Base-by-base conservation (phyloP, 352 stramenopile genomes). In the Pythium brachiatum region DNA sequence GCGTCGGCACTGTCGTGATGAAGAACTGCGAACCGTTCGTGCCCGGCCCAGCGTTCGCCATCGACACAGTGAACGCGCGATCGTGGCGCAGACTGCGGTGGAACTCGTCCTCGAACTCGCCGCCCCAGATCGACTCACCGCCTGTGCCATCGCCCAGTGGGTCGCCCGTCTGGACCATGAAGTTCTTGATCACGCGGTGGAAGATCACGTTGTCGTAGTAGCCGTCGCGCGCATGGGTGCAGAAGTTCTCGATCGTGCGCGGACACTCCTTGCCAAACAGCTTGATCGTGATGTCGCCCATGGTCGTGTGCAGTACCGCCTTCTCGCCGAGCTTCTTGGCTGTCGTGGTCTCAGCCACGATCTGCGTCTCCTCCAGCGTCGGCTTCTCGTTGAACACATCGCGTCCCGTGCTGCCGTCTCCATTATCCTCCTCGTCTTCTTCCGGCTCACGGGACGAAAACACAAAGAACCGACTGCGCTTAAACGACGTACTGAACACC, bases 141-240 rank as follows among this genome's bases (percentile, higher is more conserved):
- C 97, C 97, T 1, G 97, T 99, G 41, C 97, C 97, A 74, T 99
- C 96, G 29, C 97, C 97, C 16, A 98, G 70, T 13, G 97, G 96
- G 68, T 99, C 97, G 2, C 91, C 91, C 1, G 81, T 92, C 82
- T 99, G 97, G 39, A 99, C 78, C 97, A 99, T 99, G 68, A 99
- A 99, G 52, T 96, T 97, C 73, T 98, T 98, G 74, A 99, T 99
- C 57, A 99, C 94, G 54, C 98, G 95, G 78, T 99, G 98, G 73
- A 99, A 99, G 56, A 99, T 93, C 11, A 99, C 76, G 67, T 98
- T 97, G 76, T 99, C 96, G 70, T 99, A 99, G 81, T 99, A 99
- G 4, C 97, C 96, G 32, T 95, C 96, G 62, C 90, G 84, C 7
- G 94, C 88, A 66, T 99, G 97, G 8, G 91, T 97, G 64, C 88